Percentiles rank a stretch among this genome's conserved stretches.
Evolutionary conservation across 208 protist species (phyloP).

Genomic region (Porcisia hertigi): DNA sequence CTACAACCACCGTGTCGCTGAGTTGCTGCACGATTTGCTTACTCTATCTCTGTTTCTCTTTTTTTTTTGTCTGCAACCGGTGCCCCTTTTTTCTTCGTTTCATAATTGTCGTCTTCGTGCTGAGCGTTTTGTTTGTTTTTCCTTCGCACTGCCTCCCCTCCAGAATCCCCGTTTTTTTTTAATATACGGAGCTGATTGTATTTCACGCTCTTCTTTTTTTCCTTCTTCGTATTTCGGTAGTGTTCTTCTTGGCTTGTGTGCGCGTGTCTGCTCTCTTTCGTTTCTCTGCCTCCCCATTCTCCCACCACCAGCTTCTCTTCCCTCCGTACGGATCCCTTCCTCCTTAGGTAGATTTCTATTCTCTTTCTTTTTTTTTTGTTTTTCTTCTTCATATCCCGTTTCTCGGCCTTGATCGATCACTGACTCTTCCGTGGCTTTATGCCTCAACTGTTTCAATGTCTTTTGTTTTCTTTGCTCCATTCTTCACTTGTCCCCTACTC

Average conservation of each 20-base stretch:
- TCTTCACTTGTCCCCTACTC: not conserved
- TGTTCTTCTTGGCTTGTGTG: not conserved
- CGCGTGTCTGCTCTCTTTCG: not conserved
- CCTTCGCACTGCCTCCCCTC: too few relatives aligned
- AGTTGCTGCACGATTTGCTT: not conserved
- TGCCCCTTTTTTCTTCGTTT: not conserved
- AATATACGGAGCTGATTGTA: not conserved
- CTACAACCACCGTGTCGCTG: not conserved
- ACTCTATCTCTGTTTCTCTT: not conserved
- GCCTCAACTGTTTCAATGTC: not conserved
- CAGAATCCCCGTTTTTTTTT: conserved; percentile 1
- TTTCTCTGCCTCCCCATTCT: not conserved
- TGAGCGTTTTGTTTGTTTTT: not conserved
- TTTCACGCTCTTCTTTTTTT: conserved; percentile 1
- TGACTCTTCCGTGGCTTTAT: not conserved
- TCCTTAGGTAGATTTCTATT: not conserved
- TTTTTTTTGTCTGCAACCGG: not conserved
- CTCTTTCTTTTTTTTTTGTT: conserved; percentile 22
- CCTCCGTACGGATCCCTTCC: not conserved
- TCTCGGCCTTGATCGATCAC: not conserved
- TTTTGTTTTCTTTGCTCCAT: not conserved
- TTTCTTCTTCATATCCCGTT: conserved; percentile 5
- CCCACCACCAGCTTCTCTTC: too few relatives aligned
- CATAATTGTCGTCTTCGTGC: too few relatives aligned
- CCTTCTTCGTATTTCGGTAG: conserved; percentile 1